phyloP scores from a whole-genome alignment of 352 stramenopile genomes.

The Plasmopara muralis region DNA sequence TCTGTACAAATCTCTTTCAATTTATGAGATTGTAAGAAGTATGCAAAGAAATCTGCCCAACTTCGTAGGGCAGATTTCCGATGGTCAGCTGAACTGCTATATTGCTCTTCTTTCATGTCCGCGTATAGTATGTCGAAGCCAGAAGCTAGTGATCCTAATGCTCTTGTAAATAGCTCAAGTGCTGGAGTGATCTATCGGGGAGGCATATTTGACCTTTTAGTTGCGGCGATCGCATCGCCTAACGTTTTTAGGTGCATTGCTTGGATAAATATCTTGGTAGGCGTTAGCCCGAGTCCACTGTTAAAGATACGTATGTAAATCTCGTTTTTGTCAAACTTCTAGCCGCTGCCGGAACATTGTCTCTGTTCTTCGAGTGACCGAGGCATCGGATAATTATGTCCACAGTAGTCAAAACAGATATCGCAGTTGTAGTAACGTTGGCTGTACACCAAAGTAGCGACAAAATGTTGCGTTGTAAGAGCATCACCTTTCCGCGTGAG shows the following conservation, averaged over 20 bases:
- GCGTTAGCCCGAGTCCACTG: not conserved
- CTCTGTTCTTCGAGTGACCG: not conserved
- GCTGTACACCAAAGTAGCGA: not conserved
- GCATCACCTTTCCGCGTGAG: not conserved
- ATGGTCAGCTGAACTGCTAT: not conserved
- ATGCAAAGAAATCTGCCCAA: not conserved
- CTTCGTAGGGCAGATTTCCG: not conserved
- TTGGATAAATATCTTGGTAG: not conserved
- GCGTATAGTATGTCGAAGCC: constrained; percentile 2
- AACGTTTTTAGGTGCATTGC: constrained; percentile 1
- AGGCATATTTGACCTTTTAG: not conserved
- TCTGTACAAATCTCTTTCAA: not conserved
- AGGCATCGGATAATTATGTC: not conserved
- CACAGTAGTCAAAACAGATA: too few species aligned
- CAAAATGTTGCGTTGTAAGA: not conserved
- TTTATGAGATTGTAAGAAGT: not conserved
- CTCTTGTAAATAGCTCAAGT: not conserved
- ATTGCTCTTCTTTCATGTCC: too few species aligned
- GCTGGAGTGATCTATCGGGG: not conserved
- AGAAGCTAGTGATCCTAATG: not conserved
- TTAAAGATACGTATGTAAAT: not conserved
- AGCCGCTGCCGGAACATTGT: not conserved
- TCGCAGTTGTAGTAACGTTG: too few species aligned
- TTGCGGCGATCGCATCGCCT: not conserved
- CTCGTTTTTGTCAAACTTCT: constrained; percentile 1